These are phyloP conservation scores for Irpex rosettiformis DNA, from an alignment of 1,284 basidiomycete species.

Conservation along the genomic window DNA sequence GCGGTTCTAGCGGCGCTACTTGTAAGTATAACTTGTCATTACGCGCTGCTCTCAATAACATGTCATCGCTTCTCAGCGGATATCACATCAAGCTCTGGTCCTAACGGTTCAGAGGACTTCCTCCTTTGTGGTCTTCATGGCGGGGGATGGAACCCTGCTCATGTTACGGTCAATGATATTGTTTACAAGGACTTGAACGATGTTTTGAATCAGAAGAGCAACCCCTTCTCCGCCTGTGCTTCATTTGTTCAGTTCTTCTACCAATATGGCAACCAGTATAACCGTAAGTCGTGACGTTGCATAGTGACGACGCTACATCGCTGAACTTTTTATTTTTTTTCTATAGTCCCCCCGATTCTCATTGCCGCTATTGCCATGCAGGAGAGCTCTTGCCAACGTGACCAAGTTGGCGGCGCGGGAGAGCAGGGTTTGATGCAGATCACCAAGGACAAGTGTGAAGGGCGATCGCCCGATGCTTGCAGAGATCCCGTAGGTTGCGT, in stretches of 20 bases:
- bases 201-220: constrained; percentile 44
- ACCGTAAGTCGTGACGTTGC: constrained; percentile 34
- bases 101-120: constrained; percentile 76
- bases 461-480: constrained; percentile 63
- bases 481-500: constrained; percentile 50
- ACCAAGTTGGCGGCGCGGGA: constrained; percentile 71
- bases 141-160: constrained; percentile 63
- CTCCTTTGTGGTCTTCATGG: constrained; percentile 71
- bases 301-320: not conserved
- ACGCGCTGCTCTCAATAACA: not conserved
- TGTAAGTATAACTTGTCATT: constrained; percentile 16
- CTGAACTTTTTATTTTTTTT: not conserved
- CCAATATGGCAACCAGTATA: constrained; percentile 51
- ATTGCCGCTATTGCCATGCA: constrained; percentile 86
- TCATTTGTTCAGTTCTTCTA: constrained; percentile 58
- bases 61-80: constrained; percentile 34
- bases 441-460: constrained; percentile 73
- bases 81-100: constrained; percentile 48
- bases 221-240: constrained; percentile 63
- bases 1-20: constrained; percentile 26
- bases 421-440: constrained; percentile 89
- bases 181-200: constrained; percentile 48
- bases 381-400: constrained; percentile 70
- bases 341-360: constrained; percentile 63
- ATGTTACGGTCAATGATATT: constrained; percentile 51